These are phyloP conservation scores for Dendrobium chrysotoxum DNA, from an alignment of 106 monocot species.

Conservation along the genomic window DNA sequence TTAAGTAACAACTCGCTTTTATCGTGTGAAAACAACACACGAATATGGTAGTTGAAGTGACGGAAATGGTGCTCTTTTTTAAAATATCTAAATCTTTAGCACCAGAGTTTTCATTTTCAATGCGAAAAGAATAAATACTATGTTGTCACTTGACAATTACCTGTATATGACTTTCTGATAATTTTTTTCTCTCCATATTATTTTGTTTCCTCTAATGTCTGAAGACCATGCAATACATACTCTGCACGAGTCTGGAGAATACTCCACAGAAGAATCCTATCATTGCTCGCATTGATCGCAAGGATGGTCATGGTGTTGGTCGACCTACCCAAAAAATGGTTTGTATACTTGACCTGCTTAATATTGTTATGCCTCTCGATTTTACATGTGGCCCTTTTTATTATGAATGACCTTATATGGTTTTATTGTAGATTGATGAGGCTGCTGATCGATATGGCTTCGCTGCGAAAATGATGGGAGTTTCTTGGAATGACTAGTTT, in stretches of 20 bases:
- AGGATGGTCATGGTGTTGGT: conserved; percentile 86
- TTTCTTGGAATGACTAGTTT: conserved; percentile 41
- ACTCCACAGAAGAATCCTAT: conserved; percentile 81
- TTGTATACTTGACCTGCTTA: not conserved
- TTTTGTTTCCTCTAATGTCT: not conserved
- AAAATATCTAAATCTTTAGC: too few relatives aligned
- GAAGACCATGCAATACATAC: conserved; percentile 83
- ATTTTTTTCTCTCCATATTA: too few relatives aligned
- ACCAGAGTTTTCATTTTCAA: too few relatives aligned
- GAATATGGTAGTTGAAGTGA: too few relatives aligned
- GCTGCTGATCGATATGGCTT: conserved; percentile 81
- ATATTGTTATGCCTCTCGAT: not conserved
- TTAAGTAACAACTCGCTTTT: too few relatives aligned
- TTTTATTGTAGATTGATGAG: conserved; percentile 59
- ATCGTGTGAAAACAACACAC: too few relatives aligned
- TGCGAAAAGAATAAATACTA: too few relatives aligned
- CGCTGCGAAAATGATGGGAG: conserved; percentile 67
- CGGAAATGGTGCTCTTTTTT: too few relatives aligned
- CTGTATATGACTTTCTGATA: too few relatives aligned
- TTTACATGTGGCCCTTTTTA: not conserved
- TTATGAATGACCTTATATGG: not conserved
- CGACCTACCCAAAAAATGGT: conserved; percentile 82
- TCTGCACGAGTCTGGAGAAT: conserved; percentile 66
- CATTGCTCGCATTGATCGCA: conserved; percentile 71
- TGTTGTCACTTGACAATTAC: too few relatives aligned